Conservation (phyloP, 179 eudicot genomes). For the Silene noctiflora region DNA sequence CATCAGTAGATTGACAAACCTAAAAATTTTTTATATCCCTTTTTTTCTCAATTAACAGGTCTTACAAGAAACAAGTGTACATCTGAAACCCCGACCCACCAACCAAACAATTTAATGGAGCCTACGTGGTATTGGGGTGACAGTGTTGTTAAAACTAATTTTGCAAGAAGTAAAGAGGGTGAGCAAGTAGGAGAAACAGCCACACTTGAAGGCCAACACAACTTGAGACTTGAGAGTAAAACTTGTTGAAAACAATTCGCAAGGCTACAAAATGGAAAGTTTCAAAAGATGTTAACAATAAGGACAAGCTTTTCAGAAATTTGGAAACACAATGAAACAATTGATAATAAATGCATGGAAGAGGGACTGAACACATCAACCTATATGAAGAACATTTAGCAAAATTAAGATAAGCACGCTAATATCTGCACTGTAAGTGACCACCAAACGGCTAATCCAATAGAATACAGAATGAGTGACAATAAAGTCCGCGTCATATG, state of each 20-base stretch:
- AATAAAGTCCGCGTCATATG: constrained; percentile 20
- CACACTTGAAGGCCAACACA: neutral
- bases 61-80: neutral
- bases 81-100: neutral
- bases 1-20: neutral
- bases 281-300: neutral
- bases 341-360: neutral
- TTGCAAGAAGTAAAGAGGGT: neutral
- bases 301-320: neutral
- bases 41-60: neutral
- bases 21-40: neutral
- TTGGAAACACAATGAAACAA: neutral
- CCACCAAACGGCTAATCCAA: constrained; percentile 14
- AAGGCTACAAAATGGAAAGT: neutral
- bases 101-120: neutral
- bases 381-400: constrained; percentile 1
- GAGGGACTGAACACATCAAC: neutral
- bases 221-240: neutral
- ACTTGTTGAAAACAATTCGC: neutral
- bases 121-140: neutral
- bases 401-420: neutral
- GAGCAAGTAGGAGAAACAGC: neutral
- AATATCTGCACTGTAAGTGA: constrained; percentile 5
- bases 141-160: neutral
- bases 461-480: constrained; percentile 8